Base-by-base conservation (phyloP, 2,329 filamentous ascomycete species). In the Phialophora chinensis region DNA sequence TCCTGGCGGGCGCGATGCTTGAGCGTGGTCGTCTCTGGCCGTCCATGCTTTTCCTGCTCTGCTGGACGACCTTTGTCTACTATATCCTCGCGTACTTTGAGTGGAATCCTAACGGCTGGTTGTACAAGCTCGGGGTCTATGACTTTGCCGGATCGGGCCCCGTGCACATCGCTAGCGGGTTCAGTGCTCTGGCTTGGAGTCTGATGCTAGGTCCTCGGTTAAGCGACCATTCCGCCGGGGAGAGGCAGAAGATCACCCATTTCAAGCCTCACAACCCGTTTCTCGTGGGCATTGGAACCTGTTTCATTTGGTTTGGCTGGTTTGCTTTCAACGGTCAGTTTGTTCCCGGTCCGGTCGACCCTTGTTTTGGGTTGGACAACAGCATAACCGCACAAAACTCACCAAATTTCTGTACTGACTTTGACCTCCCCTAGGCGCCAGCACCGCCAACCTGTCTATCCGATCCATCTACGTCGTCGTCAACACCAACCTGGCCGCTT, bases 281-380 rank as follows among this genome's bases (percentile, higher is more conserved):
- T 64, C 83, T 91, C 72, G 88, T 92, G 69, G 87, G 91, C 52
- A 83, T 92, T 56, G 90, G 90, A 27, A 91, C 90, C 4, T 73
- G 74, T 0, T 69, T 81, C 27, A 79, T 81, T 38, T 81, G 78
- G 76, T 79, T 79, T 79, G 69, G 69, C 23, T 97, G 92, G 93
- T 95, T 96, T 74, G 93, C 93, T 58, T 97, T 96, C 87, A 97
- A 96, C 74, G 92, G 91, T 61, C 91, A 29, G 69, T 62, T 42
- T 11, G 17, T 55, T 8, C 31, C 25, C 20, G n/a, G 3, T 50
- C 27, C 20, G 12, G 38, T 44, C 38, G 38, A 3, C 14, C 38
- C 38, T n/a, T 2, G 11, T 60, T 25, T 50, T 10, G 31, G 31
- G 31, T 25, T 25, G 29, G 29, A n/a, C 38, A 17, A 42, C 17